Evolutionary conservation across 2,329 filamentous ascomycete genomes (phyloP), one percentile per base, ranked within the genome.

Genomic region (Drechslerella coelobrocha): DNA sequence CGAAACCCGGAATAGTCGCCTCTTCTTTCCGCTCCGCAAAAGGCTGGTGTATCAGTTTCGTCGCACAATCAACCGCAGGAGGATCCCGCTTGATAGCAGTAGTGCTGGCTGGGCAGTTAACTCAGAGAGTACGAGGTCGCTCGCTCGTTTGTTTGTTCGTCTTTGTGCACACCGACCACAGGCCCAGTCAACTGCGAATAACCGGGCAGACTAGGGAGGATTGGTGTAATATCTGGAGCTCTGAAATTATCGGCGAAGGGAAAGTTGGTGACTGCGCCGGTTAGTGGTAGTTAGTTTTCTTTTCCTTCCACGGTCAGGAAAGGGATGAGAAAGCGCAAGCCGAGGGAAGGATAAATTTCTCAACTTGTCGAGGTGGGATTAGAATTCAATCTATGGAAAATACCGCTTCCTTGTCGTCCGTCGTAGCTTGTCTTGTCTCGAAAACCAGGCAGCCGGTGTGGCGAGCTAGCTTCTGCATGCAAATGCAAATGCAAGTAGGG

Each of bases 371-470:
- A 61, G 51, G 50, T 61, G 55, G 61, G 63, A 69, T 56, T 61
- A 27, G 47, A 23, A 51, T 31, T 63, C 54, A 55, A 60, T 60
- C 34, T 24, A 31, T 71, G 59, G 66, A 71, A 71, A 71, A 71
- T 71, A 47, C 66, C 66, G 66, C 66, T 63, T 45, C 41, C 41
- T 23, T 45, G 41, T 45, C 17, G 23, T 5, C n/a, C 21, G 23
- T 50, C 34, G 41, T 71, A 55, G 56, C 43, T 47, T 62, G 65
- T 69, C 65, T 62, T 60, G 59, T n/a, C n/a, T n/a, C n/a, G n/a
- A n/a, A 59, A 57, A 63, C 59, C 66, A 63, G 66, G 66, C 66
- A 71, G 59, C 66, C 66, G 66, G 47, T 56, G 48, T 56, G 57
- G 26, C 45, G 48, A 61, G 47, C 47, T 51, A 51, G 47, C 47